Evolutionary conservation across 345 rosid species (phyloP), one percentile per base, ranked within the genome.

Genomic region (Citrus reticulata): DNA sequence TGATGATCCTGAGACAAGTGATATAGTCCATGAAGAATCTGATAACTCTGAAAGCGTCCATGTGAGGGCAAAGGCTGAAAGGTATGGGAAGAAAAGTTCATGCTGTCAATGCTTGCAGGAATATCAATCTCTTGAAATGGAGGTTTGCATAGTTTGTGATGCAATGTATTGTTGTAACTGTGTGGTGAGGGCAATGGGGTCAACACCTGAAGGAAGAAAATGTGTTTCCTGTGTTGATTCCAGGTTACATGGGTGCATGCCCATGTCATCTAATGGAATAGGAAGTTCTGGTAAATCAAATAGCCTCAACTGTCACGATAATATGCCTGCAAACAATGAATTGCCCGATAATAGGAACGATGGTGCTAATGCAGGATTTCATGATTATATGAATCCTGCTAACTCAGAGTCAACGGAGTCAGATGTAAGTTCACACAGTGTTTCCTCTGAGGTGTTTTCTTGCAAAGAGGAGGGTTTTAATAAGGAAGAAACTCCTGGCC

Each of bases 171-270:
- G 99, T 76, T 32, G 1, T 20, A 81, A 77, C 73, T 96, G 98
- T 79, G 91, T 93, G 80, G 55, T 93, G 68, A 88, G 93, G 83
- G 92, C 93, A 67, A 96, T 93, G 94, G 98, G 97, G 49, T 87
- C 95, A 13, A 90, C 93, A 92, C 97, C 95, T 22, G 97, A 96
- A 83, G 99, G 98, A 73, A 90, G 97, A 87, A 96, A 94, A 85
- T 94, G 98, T 65, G 76, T 84, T 61, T 27, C 79, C 69, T 96
- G 99, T 84, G 91, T 91, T 74, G 97, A 97, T 78, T 74, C n/a
- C 32, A 84, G 27, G 70, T 1, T 66, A 35, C 83, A 51, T 63
- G 86, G 19, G 9, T 17, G 75, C 35, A 32, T 30, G 14, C 19
- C 57, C 4, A 61, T 32, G 30, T 74, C 75, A 68, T 74, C 79